phyloP scores from a whole-genome alignment of 352 stramenopile species.

The Phytophthora capsici region DNA sequence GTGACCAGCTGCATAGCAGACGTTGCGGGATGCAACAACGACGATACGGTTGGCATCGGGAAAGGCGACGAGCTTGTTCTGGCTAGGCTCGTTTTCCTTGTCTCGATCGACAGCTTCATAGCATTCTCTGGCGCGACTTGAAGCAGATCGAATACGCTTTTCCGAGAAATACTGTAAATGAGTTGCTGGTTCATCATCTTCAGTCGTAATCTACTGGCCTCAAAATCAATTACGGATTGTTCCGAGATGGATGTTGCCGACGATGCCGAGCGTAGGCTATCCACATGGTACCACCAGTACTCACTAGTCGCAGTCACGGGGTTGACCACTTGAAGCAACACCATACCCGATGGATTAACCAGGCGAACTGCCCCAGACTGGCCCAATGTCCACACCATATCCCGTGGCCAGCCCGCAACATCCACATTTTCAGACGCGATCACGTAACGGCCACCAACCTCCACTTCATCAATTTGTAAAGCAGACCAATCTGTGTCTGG shows the following conservation, averaged over 20 bases:
- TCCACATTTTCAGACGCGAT: constrained; percentile 48
- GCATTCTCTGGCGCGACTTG: constrained; percentile 63
- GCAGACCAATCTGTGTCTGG: constrained; percentile 79
- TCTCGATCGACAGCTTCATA: constrained; percentile 58
- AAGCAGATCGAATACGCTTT: constrained; percentile 68
- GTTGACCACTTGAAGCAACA: constrained; percentile 72
- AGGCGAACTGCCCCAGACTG: constrained; percentile 59
- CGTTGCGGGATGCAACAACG: background rate
- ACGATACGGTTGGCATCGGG: constrained; percentile 26
- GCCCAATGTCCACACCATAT: constrained; percentile 76
- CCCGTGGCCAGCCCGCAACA: constrained; percentile 43
- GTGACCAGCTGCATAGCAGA: constrained; percentile 13
- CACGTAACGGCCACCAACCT: constrained; percentile 65
- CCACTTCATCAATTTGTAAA: constrained; percentile 78
- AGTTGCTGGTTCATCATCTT: constrained; percentile 51
- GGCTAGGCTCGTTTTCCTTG: constrained; percentile 28
- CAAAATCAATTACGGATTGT: constrained; percentile 52
- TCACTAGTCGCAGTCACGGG: constrained; percentile 52
- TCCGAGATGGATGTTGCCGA: constrained; percentile 34
- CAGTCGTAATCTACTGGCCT: constrained; percentile 39
- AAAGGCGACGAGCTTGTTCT: constrained; percentile 39
- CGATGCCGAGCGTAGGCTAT: constrained; percentile 42
- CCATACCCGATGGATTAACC: constrained; percentile 59
- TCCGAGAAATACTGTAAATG: constrained; percentile 65
- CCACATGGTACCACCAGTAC: constrained; percentile 79